phyloP scores from a whole-genome alignment of 495 filamentous ascomycete species.

The Trichoderma asperelloides region DNA sequence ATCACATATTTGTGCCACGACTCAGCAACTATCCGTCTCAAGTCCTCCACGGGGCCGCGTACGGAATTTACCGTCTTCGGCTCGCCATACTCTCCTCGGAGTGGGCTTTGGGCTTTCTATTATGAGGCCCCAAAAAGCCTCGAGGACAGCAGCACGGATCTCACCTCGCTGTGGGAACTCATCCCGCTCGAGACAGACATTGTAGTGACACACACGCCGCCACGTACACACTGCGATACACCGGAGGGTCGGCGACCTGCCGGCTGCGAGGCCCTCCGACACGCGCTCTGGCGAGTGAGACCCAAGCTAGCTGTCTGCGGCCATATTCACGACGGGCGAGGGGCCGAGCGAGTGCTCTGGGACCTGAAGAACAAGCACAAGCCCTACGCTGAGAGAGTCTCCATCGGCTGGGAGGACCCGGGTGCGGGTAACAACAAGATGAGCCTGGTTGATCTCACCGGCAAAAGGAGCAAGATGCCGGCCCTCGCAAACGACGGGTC shows the following conservation, averaged over 20 bases:
- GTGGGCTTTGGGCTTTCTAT: conserved; percentile 64
- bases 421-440: conserved; percentile 30
- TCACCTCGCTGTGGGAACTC: conserved; percentile 36
- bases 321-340: conserved; percentile 67
- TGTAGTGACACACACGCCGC: conserved; percentile 76
- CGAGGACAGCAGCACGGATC: background rate
- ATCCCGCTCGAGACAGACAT: conserved; percentile 70
- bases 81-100: conserved; percentile 58
- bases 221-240: conserved; percentile 66
- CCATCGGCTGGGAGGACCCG: conserved; percentile 33
- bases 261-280: conserved; percentile 65
- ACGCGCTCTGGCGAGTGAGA: conserved; percentile 64
- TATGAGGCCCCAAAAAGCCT: conserved; percentile 32
- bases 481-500: conserved; percentile 28
- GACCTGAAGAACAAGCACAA: conserved; percentile 22
- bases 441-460: conserved; percentile 33
- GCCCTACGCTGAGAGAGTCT: conserved; percentile 19
- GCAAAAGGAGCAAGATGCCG: conserved; percentile 16
- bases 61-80: conserved; percentile 69
- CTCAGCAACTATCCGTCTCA: conserved; percentile 48
- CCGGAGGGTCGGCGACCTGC: conserved; percentile 33
- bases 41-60: conserved; percentile 46
- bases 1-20: conserved; percentile 61
- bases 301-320: conserved; percentile 81
- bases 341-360: conserved; percentile 52